Conservation (phyloP, 2,329 filamentous ascomycete species). For the Cladophialophora carrionii region DNA sequence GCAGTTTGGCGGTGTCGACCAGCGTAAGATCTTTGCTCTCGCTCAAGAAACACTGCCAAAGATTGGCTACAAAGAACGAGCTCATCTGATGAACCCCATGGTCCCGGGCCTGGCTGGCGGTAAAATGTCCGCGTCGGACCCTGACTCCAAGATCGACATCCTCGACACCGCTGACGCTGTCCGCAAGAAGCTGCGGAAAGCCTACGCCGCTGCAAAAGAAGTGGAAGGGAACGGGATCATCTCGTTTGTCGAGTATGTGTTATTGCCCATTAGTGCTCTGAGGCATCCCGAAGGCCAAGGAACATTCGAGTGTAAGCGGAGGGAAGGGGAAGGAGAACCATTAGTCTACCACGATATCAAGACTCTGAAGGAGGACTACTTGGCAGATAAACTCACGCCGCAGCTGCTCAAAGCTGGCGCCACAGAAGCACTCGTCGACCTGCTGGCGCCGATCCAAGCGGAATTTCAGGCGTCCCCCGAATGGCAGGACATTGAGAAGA, state of each 20-base stretch:
- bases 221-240: constrained; percentile 86
- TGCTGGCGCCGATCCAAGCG: constrained; percentile 76
- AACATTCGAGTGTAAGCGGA: constrained; percentile 68
- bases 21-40: constrained; percentile 84
- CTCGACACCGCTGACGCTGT: constrained; percentile 76
- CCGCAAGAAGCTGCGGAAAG: constrained; percentile 82
- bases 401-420: constrained; percentile 87
- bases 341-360: constrained; percentile 77
- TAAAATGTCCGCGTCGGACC: constrained; percentile 67
- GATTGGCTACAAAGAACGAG: constrained; percentile 77
- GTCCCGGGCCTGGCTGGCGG: constrained; percentile 79
- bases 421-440: constrained; percentile 63
- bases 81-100: constrained; percentile 83
- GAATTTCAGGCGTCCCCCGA: constrained; percentile 71
- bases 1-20: constrained; percentile 84
- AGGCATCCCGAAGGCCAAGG: constrained; percentile 51
- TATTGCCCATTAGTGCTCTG: constrained; percentile 76
- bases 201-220: constrained; percentile 73
- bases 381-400: constrained; percentile 78
- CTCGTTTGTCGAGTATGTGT: constrained; percentile 81
- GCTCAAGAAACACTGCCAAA: constrained; percentile 84
- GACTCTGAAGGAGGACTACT: constrained; percentile 78
- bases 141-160: constrained; percentile 89
- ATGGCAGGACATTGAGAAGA: constrained; percentile 76
- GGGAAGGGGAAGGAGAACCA: constrained; percentile 68